phyloP scores from a whole-genome alignment of 768 basidiomycete genomes.

The Cantharellus anzutake region DNA sequence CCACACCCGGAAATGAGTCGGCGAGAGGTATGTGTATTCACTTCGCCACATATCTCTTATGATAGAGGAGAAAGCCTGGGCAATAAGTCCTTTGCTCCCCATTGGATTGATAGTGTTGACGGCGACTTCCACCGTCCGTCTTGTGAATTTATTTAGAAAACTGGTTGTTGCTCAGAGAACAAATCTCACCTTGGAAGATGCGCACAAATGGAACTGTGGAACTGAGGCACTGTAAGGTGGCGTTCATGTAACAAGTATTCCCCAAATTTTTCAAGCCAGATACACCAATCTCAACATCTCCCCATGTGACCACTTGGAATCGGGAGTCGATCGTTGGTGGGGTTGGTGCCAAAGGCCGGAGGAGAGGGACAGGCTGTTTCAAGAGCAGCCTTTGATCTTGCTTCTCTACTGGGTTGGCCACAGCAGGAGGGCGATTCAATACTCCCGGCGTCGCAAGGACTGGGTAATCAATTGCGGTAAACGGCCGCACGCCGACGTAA shows the following conservation, averaged over 20 bases:
- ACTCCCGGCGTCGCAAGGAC: slow-evolving; percentile 41
- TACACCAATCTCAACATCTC: slow-evolving; percentile 55
- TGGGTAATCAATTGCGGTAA: slow-evolving; percentile 58
- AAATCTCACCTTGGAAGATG: slow-evolving; percentile 65
- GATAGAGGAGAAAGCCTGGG: slow-evolving; percentile 64
- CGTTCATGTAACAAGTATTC: slow-evolving; percentile 99
- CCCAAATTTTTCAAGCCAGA: slow-evolving; percentile 86
- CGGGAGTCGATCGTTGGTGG: slow-evolving; percentile 53
- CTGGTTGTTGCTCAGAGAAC: background rate
- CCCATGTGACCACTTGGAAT: slow-evolving; percentile 74
- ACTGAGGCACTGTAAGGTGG: slow-evolving; percentile 88
- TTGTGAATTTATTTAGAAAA: slow-evolving; percentile 12
- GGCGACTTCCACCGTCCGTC: slow-evolving; percentile 67
- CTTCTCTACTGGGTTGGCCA: slow-evolving; percentile 48
- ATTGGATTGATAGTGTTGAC: slow-evolving; percentile 75
- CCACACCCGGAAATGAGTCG: slow-evolving; percentile 67
- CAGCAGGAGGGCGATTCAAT: slow-evolving; percentile 62
- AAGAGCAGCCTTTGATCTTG: slow-evolving; percentile 41
- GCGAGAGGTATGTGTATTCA: slow-evolving; percentile 65
- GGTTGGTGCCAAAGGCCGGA: slow-evolving; percentile 22
- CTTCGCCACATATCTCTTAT: slow-evolving; percentile 78
- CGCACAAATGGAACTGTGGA: slow-evolving; percentile 85
- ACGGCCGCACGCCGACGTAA: too few species aligned
- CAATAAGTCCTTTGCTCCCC: slow-evolving; percentile 72
- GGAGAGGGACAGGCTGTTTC: slow-evolving; percentile 7